Evolutionary conservation across 352 stramenopile genomes (phyloP).

Genomic region (Phytophthora tubulina): DNA sequence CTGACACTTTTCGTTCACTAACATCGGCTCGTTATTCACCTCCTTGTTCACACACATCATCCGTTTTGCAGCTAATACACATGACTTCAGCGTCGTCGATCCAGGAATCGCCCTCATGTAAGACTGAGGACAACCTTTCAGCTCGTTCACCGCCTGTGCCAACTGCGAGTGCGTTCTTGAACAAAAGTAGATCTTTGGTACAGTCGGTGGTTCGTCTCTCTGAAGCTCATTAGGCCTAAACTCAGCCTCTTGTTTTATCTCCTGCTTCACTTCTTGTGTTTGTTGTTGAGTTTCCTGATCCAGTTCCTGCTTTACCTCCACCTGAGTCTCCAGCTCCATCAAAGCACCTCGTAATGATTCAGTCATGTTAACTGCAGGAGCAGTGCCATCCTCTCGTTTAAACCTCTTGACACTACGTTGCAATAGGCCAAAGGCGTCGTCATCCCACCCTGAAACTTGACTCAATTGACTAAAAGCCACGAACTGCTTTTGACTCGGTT

Average conservation of each 20-base stretch:
- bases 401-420: constrained; percentile 48
- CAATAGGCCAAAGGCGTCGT: constrained; percentile 38
- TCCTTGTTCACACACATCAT: constrained; percentile 79
- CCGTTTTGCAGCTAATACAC: constrained; percentile 75
- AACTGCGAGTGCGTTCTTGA: constrained; percentile 88
- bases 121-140: constrained; percentile 71
- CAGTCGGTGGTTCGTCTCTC: constrained; percentile 38
- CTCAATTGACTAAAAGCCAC: neutral
- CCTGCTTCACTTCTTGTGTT: constrained; percentile 3
- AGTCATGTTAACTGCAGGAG: constrained; percentile 7
- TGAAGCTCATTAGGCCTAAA: constrained; percentile 8
- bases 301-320: constrained; percentile 12
- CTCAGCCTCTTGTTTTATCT: constrained; percentile 5
- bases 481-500: constrained; percentile 1
- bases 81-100: constrained; percentile 63
- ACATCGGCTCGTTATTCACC: constrained; percentile 57
- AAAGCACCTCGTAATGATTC: neutral
- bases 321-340: neutral
- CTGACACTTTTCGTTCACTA: constrained; percentile 80
- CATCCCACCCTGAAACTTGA: constrained; percentile 29
- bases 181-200: constrained; percentile 78
- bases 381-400: constrained; percentile 32
- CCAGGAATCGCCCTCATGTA: constrained; percentile 50
- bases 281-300: constrained; percentile 11
- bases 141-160: constrained; percentile 76